These are phyloP conservation scores for Calonectria hongkongensis DNA, from an alignment of 2,329 filamentous ascomycete species.

Conservation along the genomic window DNA sequence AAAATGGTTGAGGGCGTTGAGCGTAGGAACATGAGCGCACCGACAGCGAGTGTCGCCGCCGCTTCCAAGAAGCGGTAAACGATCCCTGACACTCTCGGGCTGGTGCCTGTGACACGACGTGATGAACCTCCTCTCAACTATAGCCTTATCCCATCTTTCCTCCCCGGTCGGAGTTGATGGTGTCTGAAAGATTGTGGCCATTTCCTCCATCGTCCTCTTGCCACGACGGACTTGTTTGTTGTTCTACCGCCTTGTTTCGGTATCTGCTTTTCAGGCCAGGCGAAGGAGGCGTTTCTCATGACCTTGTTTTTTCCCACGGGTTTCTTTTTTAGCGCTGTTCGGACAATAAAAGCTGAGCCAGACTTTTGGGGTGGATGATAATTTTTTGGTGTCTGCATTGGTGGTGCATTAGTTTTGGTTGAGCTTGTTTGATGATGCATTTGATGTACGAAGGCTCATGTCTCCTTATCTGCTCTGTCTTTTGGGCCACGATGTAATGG, in stretches of 20 bases:
- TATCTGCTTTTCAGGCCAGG: constrained; percentile 46
- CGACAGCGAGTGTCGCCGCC: constrained; percentile 58
- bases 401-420: constrained; percentile 15
- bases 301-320: constrained; percentile 32
- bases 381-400: constrained; percentile 23
- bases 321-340: constrained; percentile 34
- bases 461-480: constrained; percentile 26
- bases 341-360: constrained; percentile 30
- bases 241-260: constrained; percentile 31
- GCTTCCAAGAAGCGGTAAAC: constrained; percentile 49
- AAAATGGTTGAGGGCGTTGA: constrained; percentile 72
- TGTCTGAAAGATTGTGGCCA: constrained; percentile 25
- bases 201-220: constrained; percentile 34
- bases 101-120: constrained; percentile 48
- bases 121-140: constrained; percentile 39
- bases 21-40: constrained; percentile 70
- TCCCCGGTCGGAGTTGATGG: constrained; percentile 22
- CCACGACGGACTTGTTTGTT: constrained; percentile 26
- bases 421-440: constrained; percentile 34
- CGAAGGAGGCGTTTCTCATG: constrained; percentile 50
- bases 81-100: constrained; percentile 27
- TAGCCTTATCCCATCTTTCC: constrained; percentile 17
- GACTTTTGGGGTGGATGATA: constrained; percentile 17
- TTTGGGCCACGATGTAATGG: constrained; percentile 37
- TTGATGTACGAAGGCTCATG: constrained; percentile 41